These are phyloP conservation scores for Acacia concinna DNA, from an alignment of 331 rosid species.

Conservation along the genomic window DNA sequence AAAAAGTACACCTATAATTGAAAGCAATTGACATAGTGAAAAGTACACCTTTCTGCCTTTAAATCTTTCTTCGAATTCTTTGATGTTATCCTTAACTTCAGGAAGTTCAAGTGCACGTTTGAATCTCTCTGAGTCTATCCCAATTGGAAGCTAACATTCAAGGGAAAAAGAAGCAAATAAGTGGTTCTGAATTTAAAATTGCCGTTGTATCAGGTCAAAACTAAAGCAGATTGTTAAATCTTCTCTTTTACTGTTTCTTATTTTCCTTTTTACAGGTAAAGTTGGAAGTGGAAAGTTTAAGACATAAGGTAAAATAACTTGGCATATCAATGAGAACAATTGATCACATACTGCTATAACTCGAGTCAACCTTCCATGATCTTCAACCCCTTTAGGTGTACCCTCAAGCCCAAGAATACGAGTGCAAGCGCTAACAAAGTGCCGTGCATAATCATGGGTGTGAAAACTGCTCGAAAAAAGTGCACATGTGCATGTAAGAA, in stretches of 20 bases:
- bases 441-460: conserved; percentile 85
- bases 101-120: conserved; percentile 58
- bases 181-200: conserved; percentile 9
- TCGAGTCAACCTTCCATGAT: conserved; percentile 82
- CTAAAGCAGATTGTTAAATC: not conserved
- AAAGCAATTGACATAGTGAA: not conserved
- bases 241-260: not conserved
- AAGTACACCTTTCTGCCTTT: conserved; percentile 69
- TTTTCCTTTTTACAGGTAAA: not conserved
- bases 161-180: conserved; percentile 20
- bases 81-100: conserved; percentile 52
- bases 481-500: not conserved
- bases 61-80: conserved; percentile 64
- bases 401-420: conserved; percentile 95
- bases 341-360: conserved; percentile 68
- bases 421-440: conserved; percentile 87
- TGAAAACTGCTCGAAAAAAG: conserved; percentile 57
- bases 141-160: conserved; percentile 71
- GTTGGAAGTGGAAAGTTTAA: not conserved
- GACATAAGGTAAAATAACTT: not conserved
- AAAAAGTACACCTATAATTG: too few species aligned
- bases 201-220: not conserved
- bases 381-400: conserved; percentile 87
- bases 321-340: not conserved
- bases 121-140: conserved; percentile 79